Percentiles rank a stretch among this genome's conserved stretches.
Conservation (phyloP, 1,284 basidiomycete species). For the Trichosporon sp. region DNA sequence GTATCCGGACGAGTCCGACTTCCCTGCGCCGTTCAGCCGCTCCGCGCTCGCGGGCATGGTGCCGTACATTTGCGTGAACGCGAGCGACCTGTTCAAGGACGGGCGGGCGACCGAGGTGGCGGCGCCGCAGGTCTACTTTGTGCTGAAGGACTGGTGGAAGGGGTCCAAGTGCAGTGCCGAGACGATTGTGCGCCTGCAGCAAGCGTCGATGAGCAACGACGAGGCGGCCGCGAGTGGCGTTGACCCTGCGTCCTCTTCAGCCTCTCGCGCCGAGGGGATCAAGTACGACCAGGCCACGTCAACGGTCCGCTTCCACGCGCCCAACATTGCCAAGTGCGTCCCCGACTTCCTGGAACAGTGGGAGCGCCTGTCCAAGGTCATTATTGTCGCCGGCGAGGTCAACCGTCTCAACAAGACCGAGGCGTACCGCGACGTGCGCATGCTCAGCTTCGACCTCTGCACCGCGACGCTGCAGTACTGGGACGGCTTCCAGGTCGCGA, state of each 20-base stretch:
- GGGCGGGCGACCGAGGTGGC: conserved; percentile 82
- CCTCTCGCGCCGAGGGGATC: conserved; percentile 59
- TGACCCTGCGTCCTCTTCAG: conserved; percentile 1
- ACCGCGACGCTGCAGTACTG: conserved; percentile 81
- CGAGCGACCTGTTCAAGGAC: conserved; percentile 74
- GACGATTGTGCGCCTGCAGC: conserved; percentile 66
- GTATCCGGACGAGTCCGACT: conserved; percentile 58
- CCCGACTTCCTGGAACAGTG: conserved; percentile 86
- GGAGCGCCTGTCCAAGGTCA: conserved; percentile 86
- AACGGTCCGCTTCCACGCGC: conserved; percentile 80
- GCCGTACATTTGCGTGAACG: conserved; percentile 80
- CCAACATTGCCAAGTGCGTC: conserved; percentile 82
- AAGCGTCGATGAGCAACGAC: conserved; percentile 69
- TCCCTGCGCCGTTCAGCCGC: conserved; percentile 32
- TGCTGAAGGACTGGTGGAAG: conserved; percentile 88
- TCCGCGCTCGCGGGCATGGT: conserved; percentile 60
- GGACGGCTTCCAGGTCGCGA: conserved; percentile 45
- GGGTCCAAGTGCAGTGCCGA: conserved; percentile 65
- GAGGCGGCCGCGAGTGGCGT: conserved; percentile 41
- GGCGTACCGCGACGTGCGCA: conserved; percentile 69
- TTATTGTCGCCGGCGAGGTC: conserved; percentile 86
- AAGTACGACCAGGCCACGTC: conserved; percentile 83
- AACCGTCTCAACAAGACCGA: conserved; percentile 74
- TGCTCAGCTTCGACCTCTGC: conserved; percentile 83
- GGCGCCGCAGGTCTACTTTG: conserved; percentile 84